Evolutionary conservation across 768 basidiomycete genomes (phyloP), one percentile per base, ranked within the genome.

Genomic region (Suillus placidus): DNA sequence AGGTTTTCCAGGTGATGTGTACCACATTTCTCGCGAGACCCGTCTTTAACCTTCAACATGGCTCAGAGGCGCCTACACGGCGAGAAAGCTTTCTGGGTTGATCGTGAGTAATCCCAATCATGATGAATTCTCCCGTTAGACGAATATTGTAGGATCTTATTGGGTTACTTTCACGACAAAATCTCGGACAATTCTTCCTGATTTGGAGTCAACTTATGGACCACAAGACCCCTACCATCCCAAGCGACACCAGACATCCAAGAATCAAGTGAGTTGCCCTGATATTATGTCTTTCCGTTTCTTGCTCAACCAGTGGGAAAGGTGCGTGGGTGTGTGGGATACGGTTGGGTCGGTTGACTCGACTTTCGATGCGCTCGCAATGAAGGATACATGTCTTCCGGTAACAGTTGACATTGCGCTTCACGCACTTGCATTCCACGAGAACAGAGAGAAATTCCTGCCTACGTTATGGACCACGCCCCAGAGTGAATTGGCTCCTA

Each of bases 351-450:
- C 56, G 14, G 57, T 68, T 42, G 65, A 20, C 26, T 26, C 54
- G 20, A 52, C 56, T 32, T 47, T 52, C 32, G 61, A 67, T 62
- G 54, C 65, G 26, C 51, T 73, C 30, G 63, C 54, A 55, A 73
- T 73, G 32, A 56, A 64, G 7, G 72, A 73, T 56, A 66, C 58
- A 20, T 60, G 51, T 9, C 60, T 72, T 55, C 66, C 70, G 49
- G 57, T 64, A 14, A 66, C 49, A 12, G 66, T 76, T 9, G 64
- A 70, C 4, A 38, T 57, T 14, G 72, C 71, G 0, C 64, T 72
- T n/a, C 76, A 77, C 54, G 73, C 71, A 6, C 32, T 77, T 20
- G 62, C 73, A 1, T 35, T 76, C n/a, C 65, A 76, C 14, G 76
- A 77, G 60, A 67, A 68, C 55, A 64, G 76, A 8, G 42, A 68